Base-by-base conservation (phyloP, 202 grass and related monocot species). In the Setaria italica region DNA sequence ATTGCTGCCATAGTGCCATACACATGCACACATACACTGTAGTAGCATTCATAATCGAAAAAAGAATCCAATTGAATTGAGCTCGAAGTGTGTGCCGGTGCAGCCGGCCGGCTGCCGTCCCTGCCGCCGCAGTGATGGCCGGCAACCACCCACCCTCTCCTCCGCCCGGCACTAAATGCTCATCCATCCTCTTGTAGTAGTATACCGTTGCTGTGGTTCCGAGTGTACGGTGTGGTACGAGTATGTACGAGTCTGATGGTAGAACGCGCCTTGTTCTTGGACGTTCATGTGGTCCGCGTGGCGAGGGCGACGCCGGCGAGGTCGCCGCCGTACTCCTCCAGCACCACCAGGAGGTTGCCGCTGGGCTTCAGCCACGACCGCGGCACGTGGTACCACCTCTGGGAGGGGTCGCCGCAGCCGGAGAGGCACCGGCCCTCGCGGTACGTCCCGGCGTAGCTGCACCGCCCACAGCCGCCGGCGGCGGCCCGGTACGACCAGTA, bases 311-410 rank as follows among this genome's bases (percentile, higher is more conserved):
- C 92, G 65, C 93, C 90, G 85, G 86, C 65, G 82, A 94, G 91
- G 62, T 99, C 80, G 67, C 96, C 93, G 76, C 91, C 96, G 66
- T 87, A 91, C 80, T 99, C 96, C 85, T 99, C 96, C 75, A 99
- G 85, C 88, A 95, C 90, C 79, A 95, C 96, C 53, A 99, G 74
- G 55, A 94, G 78, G 88, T 99, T 99, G 6, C 91, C 93, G 58
- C 54, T 90, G 1, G 93, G 91, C 39, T 94, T 98, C 59, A 98
- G 86, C 96, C 95, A 98, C 9, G 93, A 95, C 7, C 90, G 85
- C 29, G 95, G 95, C 67, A 98, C 90, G 64, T 98, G 95, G 85
- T 99, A 98, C 95, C 95, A 97, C 91, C 84, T 83, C 84, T 97
- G 95, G 55, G 88, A 91, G 4, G 84, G 80, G 20, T 97, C 72